These are phyloP conservation scores for Roridomyces roridus DNA, from an alignment of 768 basidiomycete genomes.

Conservation along the genomic window DNA sequence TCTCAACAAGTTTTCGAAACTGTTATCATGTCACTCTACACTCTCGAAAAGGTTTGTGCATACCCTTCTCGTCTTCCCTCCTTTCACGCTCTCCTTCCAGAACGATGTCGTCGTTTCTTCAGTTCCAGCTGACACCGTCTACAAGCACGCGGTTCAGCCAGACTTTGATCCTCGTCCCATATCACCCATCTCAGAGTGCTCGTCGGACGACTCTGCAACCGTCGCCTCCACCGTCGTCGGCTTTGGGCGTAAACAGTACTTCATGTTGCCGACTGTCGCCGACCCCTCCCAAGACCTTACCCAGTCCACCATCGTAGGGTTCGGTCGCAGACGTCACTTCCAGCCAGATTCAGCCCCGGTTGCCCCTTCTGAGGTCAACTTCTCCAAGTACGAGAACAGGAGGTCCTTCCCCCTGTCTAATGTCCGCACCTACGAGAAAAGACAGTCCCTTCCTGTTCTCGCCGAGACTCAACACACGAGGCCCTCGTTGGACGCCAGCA, in stretches of 20 bases:
- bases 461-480: background rate
- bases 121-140: background rate
- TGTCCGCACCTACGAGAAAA: constrained; percentile 7
- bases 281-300: background rate
- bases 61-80: too few species aligned
- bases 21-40: too few species aligned
- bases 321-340: constrained; percentile 18
- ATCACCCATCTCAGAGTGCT: constrained; percentile 12
- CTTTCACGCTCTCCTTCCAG: too few species aligned
- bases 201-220: constrained; percentile 7
- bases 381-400: background rate
- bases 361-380: background rate
- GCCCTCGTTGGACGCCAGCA: background rate
- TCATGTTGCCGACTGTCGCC: background rate
- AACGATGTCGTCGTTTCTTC: too few species aligned
- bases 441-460: constrained; percentile 11
- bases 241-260: constrained; percentile 10
- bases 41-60: too few species aligned
- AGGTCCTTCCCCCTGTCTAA: background rate
- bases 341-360: constrained; percentile 8
- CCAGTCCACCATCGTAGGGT: constrained; percentile 19
- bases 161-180: constrained; percentile 21
- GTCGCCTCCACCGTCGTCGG: background rate
- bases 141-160: constrained; percentile 10
- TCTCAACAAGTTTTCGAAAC: too few species aligned